Evolutionary conservation across 805 yeast genomes (phyloP).

Genomic region (Saccharomycopsis sp.): DNA sequence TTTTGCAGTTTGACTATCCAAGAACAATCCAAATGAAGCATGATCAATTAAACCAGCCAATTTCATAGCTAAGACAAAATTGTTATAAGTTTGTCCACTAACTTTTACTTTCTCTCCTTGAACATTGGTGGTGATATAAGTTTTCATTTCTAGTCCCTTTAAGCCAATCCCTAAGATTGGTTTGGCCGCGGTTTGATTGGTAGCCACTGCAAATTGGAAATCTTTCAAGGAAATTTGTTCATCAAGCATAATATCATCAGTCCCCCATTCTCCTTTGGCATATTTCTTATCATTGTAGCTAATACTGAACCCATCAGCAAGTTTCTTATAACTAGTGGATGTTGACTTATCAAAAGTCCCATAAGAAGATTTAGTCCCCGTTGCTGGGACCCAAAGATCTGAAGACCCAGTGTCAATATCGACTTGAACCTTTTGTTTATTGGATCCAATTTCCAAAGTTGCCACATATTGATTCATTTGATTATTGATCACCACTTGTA

Average conservation of each 20-base stretch:
- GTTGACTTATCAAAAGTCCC: conserved; percentile 20
- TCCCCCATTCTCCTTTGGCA: conserved; percentile 38
- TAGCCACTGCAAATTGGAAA: conserved; percentile 16
- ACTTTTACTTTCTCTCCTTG: background rate
- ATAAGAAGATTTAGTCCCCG: conserved; percentile 8
- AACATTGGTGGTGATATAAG: conserved; percentile 20
- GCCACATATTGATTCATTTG: background rate
- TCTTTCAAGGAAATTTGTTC: conserved; percentile 15
- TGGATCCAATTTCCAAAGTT: conserved; percentile 27
- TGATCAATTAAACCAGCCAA: conserved; percentile 45
- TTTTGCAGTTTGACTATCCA: conserved; percentile 23
- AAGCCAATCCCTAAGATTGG: conserved; percentile 74
- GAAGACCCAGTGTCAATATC: conserved; percentile 42
- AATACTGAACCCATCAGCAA: conserved; percentile 27
- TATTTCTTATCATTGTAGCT: conserved; percentile 37
- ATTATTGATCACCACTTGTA: background rate
- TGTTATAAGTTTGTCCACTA: conserved; percentile 37
- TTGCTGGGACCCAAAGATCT: conserved; percentile 36
- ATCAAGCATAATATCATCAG: conserved; percentile 15
- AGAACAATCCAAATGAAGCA: conserved; percentile 42
- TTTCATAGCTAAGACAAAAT: conserved; percentile 55
- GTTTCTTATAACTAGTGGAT: conserved; percentile 22
- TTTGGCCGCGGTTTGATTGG: conserved; percentile 14
- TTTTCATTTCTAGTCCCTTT: conserved; percentile 43
- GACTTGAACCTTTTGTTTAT: conserved; percentile 33